Evolutionary conservation across 2,329 filamentous ascomycete species (phyloP), one percentile per base, ranked within the genome.

Genomic region (Aspergillus calidoustus): DNA sequence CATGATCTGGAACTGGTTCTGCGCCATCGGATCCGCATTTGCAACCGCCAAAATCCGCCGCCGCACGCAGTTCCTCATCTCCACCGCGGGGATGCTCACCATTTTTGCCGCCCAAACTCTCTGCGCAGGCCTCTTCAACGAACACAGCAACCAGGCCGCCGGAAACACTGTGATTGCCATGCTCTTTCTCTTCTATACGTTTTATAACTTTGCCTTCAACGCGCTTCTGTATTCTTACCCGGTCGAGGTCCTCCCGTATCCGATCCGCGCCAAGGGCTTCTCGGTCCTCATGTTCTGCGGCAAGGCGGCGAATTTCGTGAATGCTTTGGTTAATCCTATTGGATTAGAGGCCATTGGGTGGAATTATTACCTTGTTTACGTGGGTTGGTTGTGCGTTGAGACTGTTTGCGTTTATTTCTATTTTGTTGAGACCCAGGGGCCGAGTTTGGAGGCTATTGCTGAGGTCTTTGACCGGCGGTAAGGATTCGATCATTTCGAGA

Each of bases 401-500:
- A 11, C 15, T 6, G 43, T 34, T 17, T 15, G 11, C 5, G 23
- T 48, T 19, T 47, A 6, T 4, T 22, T 47, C 28, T 23, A 34
- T n/a, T 55, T 55, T 17, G 25, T 30, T 3, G 53, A 55, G 23
- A 55, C 53, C 13, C 34, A 47, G 9, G 53, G 53, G 11, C n/a
- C 13, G 17, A 47, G 23, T 6, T 19, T 59, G n/a, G 57, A 59
- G 57, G 38, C 30, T 19, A 54, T 59, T 30, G 57, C 57, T 3
- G n/a, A 67, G 86, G 50, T 28, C 30, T 8, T 64, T n/a, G 43
- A 64, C 49, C 60, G 52, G 7, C 8, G 31, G 15, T 38, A 13
- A 34, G 30, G 30, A 1, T 19, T 19, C 19, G 19, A 19, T 19
- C 19, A 19, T 19, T 19, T 19, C 19, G 19, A 19, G 19, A 19